A percentile compares a stretch with the other conserved stretches of the same genome.
Evolutionary conservation across 805 yeast genomes (phyloP).

Genomic region (Millerozyma acaciae): DNA sequence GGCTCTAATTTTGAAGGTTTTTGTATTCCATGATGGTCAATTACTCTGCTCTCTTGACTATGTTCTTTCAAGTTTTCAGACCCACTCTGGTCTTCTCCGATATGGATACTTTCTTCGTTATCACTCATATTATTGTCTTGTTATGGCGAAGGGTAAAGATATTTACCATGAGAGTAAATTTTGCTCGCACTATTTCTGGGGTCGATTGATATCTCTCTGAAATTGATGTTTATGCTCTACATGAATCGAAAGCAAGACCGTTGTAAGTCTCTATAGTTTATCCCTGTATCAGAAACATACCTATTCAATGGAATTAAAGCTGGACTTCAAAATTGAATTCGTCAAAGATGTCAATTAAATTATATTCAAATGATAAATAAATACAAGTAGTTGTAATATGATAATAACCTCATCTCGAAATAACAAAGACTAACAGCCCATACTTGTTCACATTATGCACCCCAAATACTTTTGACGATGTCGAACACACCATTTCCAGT

Average conservation of each 20-base stretch:
- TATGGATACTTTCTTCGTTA: slow-evolving; percentile 11
- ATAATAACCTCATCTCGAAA: neutral
- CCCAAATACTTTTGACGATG: slow-evolving; percentile 62
- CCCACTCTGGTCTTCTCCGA: slow-evolving; percentile 4
- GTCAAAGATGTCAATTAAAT: too few species aligned
- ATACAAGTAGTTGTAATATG: neutral
- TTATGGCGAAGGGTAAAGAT: neutral
- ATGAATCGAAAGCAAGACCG: too few species aligned
- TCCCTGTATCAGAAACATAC: too few species aligned
- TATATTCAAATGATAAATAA: too few species aligned
- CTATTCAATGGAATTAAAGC: too few species aligned
- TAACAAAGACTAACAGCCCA: neutral
- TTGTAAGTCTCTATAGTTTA: too few species aligned
- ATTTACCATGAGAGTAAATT: too few species aligned
- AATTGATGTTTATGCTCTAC: too few species aligned
- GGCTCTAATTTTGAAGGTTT: slow-evolving; percentile 11
- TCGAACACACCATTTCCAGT: slow-evolving; percentile 75
- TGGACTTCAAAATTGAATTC: too few species aligned
- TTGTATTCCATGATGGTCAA: slow-evolving; percentile 18
- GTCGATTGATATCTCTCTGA: too few species aligned
- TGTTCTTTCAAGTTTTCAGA: neutral
- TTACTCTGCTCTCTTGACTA: slow-evolving; percentile 6
- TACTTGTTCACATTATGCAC: neutral
- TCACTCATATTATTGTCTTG: slow-evolving; percentile 11
- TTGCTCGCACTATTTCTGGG: too few species aligned